phyloP scores from a whole-genome alignment of 345 rosid genomes.

The Durio zibethinus region DNA sequence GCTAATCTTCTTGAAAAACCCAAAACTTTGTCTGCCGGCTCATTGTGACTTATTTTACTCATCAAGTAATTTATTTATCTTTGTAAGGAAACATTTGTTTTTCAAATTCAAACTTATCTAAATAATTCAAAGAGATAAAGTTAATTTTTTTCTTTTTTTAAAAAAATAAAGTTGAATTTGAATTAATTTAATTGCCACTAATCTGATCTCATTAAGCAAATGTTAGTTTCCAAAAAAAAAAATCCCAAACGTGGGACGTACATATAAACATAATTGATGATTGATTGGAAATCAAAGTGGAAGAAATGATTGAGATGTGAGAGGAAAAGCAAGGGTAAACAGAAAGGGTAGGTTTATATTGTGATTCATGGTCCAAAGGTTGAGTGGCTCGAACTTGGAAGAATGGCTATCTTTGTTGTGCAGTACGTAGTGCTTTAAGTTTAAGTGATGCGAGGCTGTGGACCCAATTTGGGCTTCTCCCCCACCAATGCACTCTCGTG shows the following conservation, averaged over 20 bases:
- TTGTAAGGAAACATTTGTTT: not conserved
- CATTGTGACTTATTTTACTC: not conserved
- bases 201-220: not conserved
- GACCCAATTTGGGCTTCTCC: slow-evolving; percentile 27
- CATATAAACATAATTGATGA: not conserved
- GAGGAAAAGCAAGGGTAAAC: not conserved
- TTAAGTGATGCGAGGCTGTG: not conserved
- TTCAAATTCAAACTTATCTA: not conserved
- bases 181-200: not conserved
- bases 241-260: not conserved
- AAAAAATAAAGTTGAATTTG: too few species aligned
- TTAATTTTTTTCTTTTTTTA: too few species aligned
- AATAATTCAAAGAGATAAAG: not conserved
- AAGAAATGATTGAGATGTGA: not conserved
- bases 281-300: not conserved
- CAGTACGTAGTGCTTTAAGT: not conserved
- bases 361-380: not conserved
- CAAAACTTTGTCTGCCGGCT: not conserved
- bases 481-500: slow-evolving; percentile 5
- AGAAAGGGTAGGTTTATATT: not conserved
- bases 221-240: not conserved
- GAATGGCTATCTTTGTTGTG: slow-evolving; percentile 6
- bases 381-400: not conserved
- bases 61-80: not conserved
- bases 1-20: not conserved